Base-by-base conservation (phyloP, 1,284 basidiomycete species). In the Chiua sp. region DNA sequence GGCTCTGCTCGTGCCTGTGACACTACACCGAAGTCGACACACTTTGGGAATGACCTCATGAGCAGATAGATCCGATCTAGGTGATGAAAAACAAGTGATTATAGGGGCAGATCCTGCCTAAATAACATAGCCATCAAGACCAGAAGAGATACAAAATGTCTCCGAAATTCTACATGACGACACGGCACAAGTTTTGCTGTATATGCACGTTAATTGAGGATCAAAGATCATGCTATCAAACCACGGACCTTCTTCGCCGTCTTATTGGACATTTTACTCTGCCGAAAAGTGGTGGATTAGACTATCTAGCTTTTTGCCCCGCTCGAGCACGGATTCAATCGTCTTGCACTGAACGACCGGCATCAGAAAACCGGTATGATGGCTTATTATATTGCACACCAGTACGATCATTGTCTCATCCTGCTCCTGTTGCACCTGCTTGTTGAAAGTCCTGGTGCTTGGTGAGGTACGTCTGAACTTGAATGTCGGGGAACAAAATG, bases 361-460 rank as follows among this genome's bases (percentile, higher is more conserved):
- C 23, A 56, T 59, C 28, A 59, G 51, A 52, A 22, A 53, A 37
- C 39, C 7, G 23, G 6, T 22, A 32, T 18, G 0, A 13, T 51
- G 30, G 44, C 30, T 35, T 42, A 35, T 23, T 33, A 30, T 20
- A 33, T 37, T 49, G 20, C 61, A 30, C 67, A 96, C 94, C 75
- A 98, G 79, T 42, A 99, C 89, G 67, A 99, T 97, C 90, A 99
- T 99, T 12, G 98, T 99, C 82, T 99, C 98, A 74, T 99, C 98
- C 52, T 99, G 78, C 75, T 99, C 98, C 74, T 96, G 92, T 77
- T 99, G 98, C 20, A 99, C 98, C 98, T 7, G 98, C 98, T 79
- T 99, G 96, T 64, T 91, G 87, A 11, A 98, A 98, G 77, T 99
- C 98, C 80, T 99, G 98, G 78, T 98, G 99, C 78, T 97, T 96